phyloP scores from a whole-genome alignment of 2,329 filamentous ascomycete genomes.

The Zasmidium angulare region DNA sequence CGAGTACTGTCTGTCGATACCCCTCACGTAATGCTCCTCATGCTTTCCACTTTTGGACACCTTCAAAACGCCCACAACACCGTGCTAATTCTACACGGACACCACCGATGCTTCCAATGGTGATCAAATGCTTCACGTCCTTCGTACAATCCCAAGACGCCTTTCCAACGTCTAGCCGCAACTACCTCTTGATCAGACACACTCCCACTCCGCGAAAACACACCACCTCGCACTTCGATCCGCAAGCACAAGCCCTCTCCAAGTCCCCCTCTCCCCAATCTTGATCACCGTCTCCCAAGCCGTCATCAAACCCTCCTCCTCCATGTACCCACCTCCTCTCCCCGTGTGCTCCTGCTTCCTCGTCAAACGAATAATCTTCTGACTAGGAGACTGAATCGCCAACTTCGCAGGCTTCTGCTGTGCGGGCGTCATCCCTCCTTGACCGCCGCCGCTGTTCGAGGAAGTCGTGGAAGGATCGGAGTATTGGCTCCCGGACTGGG shows the following conservation, averaged over 20 bases:
- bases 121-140: no score
- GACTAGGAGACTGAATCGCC: slow-evolving; percentile 88
- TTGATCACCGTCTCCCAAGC: slow-evolving; percentile 91
- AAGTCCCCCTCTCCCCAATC: slow-evolving; percentile 76
- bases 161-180: not conserved
- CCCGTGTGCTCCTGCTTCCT: slow-evolving; percentile 64
- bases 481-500: slow-evolving; percentile 52
- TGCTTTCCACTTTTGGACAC: no score
- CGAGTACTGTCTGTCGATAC: no score
- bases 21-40: no score
- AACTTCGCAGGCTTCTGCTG: slow-evolving; percentile 85
- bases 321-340: slow-evolving; percentile 51
- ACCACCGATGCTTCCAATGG: no score
- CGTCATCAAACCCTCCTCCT: slow-evolving; percentile 65
- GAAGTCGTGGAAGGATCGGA: slow-evolving; percentile 51
- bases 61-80: no score
- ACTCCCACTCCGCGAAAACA: slow-evolving; percentile 87
- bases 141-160: not conserved
- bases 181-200: slow-evolving; percentile 43
- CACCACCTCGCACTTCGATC: slow-evolving; percentile 85
- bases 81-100: no score
- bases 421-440: slow-evolving; percentile 50
- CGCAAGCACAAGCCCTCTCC: slow-evolving; percentile 78
- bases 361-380: slow-evolving; percentile 88
- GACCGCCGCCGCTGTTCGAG: slow-evolving; percentile 55